Base-by-base conservation (phyloP, 2,329 filamentous ascomycete species). In the Colletotrichum paranaense region DNA sequence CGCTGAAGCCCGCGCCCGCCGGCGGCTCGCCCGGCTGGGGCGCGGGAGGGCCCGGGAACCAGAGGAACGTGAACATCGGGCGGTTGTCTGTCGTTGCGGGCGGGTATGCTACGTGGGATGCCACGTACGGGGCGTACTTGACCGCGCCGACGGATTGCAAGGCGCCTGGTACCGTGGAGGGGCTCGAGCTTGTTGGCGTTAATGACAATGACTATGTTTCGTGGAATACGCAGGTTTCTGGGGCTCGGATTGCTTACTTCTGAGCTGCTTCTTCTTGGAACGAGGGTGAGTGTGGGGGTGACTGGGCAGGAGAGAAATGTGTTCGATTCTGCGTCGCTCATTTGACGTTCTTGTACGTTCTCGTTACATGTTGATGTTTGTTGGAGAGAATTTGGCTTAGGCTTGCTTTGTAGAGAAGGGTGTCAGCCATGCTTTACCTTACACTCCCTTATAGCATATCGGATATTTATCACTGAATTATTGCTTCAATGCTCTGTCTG, bases 1-100 rank as follows among this genome's bases (percentile, higher is more conserved):
- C 76, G 38, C 55, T 64, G 22, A 52, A 62, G 42, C 76, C 78
- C 14, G 78, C 79, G 1, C 76, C 77, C 5, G 58, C 69, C 0
- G 67, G 55, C 14, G 78, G 77, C 22, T 62, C 73, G 1, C 6
- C 64, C 14, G 62, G 70, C 59, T 80, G 78, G 78, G 68, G 68
- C 16, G 76, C 77, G 2, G 78, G 78, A 42, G 70, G 68, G 14
- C 77, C 77, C 1, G 78, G 78, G 22, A 80, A 80, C 72, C 76
- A 76, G 66, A 78, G 79, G 70, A 74, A 80, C 74, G 46, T n/a
- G 49, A 66, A 74, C 57, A 58, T 75, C 57, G 75, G 75, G 22
- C 67, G 75, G 19, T 26, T 75, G 8, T 62, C 49, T 9, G 49
- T 71, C 5, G 66, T 30, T 11, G 24, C 30, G 28, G 70, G 60